These are phyloP conservation scores for Coprinopsis marcescibilis DNA, from an alignment of 768 basidiomycete species.

Conservation along the genomic window DNA sequence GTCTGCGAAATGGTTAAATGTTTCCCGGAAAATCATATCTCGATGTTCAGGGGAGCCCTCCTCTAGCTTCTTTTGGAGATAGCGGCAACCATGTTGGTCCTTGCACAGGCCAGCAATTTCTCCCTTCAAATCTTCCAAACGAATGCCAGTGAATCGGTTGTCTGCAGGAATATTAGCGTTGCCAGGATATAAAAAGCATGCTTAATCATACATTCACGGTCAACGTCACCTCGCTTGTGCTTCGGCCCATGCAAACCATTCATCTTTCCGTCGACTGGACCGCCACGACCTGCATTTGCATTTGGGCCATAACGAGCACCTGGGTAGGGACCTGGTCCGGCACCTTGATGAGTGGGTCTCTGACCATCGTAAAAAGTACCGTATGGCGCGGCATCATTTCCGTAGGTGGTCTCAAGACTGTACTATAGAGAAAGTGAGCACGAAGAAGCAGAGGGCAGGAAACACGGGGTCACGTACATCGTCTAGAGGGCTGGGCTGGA, in stretches of 20 bases:
- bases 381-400: slow-evolving; percentile 46
- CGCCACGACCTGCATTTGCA: slow-evolving; percentile 44
- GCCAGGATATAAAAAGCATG: background rate
- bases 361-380: slow-evolving; percentile 10
- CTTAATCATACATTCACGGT: slow-evolving; percentile 64
- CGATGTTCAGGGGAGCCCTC: slow-evolving; percentile 93
- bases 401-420: slow-evolving; percentile 50
- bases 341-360: background rate
- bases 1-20: slow-evolving; percentile 95
- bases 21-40: slow-evolving; percentile 99
- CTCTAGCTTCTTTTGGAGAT: slow-evolving; percentile 97
- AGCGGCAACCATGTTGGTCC: slow-evolving; percentile 98
- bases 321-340: slow-evolving; percentile 48
- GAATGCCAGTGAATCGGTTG: slow-evolving; percentile 94
- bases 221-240: slow-evolving; percentile 90
- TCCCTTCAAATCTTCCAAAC: slow-evolving; percentile 91
- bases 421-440: slow-evolving; percentile 38
- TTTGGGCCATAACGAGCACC: slow-evolving; percentile 73
- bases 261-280: slow-evolving; percentile 69
- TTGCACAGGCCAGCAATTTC: slow-evolving; percentile 95
- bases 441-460: slow-evolving; percentile 6
- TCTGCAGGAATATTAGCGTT: slow-evolving; percentile 42
- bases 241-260: slow-evolving; percentile 89
- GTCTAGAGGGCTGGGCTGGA: slow-evolving; percentile 43
- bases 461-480: slow-evolving; percentile 40